Evolutionary conservation across 1,284 basidiomycete genomes (phyloP).

Genomic region (Ceratobasidium sp.): DNA sequence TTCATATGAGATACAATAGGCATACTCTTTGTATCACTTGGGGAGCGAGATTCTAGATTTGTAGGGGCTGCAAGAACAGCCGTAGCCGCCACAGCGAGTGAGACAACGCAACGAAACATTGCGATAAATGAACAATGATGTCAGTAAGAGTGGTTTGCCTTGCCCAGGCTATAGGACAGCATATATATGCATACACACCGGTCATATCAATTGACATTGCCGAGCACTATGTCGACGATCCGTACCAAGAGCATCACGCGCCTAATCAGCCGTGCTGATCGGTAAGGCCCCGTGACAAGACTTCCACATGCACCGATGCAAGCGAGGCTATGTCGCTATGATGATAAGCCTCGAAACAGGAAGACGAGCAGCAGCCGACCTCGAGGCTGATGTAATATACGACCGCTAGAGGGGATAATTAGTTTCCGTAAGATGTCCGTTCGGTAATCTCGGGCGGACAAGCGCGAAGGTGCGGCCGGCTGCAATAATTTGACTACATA

Average conservation of each 20-base stretch:
- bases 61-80: background rate
- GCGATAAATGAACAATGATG: background rate
- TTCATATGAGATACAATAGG: background rate
- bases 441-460: background rate
- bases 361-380: background rate
- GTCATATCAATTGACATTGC: background rate
- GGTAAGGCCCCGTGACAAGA: background rate
- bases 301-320: background rate
- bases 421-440: background rate
- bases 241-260: background rate
- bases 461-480: background rate
- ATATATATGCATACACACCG: background rate
- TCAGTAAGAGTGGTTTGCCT: background rate
- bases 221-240: no score
- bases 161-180: background rate
- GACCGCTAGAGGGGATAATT: background rate
- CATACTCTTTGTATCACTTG: background rate
- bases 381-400: background rate
- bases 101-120: background rate
- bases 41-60: background rate
- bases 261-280: background rate
- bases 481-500: background rate
- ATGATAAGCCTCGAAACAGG: background rate
- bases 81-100: background rate
- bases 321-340: background rate